Conservation (phyloP, 1,284 basidiomycete genomes). For the Sanghuangporus sanghuang region DNA sequence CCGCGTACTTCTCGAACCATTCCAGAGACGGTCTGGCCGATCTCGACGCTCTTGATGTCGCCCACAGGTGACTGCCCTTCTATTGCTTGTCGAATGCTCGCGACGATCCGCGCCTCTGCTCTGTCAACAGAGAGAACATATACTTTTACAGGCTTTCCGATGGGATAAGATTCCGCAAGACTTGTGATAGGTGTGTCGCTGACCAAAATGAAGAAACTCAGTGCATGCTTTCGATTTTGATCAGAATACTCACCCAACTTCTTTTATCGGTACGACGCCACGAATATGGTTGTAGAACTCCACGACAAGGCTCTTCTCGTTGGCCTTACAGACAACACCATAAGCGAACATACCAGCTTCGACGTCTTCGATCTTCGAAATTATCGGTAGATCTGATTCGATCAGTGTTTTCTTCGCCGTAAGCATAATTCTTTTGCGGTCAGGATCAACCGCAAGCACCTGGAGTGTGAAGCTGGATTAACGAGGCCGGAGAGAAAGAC, state of each 20-base stretch:
- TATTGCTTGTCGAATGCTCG: conserved; percentile 84
- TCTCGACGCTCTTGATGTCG: conserved; percentile 69
- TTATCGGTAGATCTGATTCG: conserved; percentile 70
- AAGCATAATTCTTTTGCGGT: conserved; percentile 77
- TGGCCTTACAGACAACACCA: conserved; percentile 79
- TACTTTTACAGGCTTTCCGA: conserved; percentile 86
- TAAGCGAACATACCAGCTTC: conserved; percentile 73
- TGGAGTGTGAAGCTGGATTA: conserved; percentile 26
- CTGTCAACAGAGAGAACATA: conserved; percentile 73
- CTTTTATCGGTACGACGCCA: conserved; percentile 76
- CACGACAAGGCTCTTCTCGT: conserved; percentile 75
- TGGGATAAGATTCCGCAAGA: conserved; percentile 65
- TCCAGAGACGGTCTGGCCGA: conserved; percentile 73
- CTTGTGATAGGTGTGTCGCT: conserved; percentile 64
- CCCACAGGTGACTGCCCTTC: conserved; percentile 43
- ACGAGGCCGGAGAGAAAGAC: not conserved
- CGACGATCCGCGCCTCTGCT: conserved; percentile 65
- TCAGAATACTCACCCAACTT: conserved; percentile 63
- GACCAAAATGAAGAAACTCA: not conserved
- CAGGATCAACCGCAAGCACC: conserved; percentile 85
- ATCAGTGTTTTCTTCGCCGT: conserved; percentile 93
- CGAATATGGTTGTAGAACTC: conserved; percentile 91
- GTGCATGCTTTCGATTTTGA: not conserved
- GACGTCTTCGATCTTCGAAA: conserved; percentile 66
- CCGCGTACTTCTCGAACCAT: conserved; percentile 76